A percentile compares a stretch with the other conserved stretches of the same genome.
Conservation (phyloP, 768 basidiomycete species). For the Rhodotorula paludigena region DNA sequence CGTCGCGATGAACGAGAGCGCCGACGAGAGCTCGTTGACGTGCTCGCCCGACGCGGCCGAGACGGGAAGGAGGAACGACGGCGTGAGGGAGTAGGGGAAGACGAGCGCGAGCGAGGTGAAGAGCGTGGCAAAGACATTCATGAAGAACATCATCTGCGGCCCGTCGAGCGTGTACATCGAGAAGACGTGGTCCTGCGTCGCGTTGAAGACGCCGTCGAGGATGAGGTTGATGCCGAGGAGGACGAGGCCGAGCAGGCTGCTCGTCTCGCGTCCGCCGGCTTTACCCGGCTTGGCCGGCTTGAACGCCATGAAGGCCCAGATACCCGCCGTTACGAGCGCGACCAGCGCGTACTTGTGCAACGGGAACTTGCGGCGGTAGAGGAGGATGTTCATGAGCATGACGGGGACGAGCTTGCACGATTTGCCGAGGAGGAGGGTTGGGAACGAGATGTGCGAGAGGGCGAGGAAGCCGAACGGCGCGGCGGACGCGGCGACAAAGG, state of each 20-base stretch:
- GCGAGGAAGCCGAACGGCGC: conserved; percentile 95
- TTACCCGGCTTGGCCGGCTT: conserved; percentile 53
- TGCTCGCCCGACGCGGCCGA: conserved; percentile 48
- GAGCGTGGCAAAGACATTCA: conserved; percentile 78
- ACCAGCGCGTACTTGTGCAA: conserved; percentile 95
- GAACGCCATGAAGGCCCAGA: conserved; percentile 71
- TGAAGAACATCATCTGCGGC: conserved; percentile 99
- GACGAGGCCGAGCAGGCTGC: conserved; percentile 63
- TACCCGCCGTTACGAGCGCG: conserved; percentile 76
- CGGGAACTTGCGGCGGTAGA: conserved; percentile 88
- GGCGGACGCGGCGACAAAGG: conserved; percentile 79
- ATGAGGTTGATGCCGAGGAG: conserved; percentile 80
- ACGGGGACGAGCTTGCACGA: conserved; percentile 99
- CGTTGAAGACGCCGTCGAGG: conserved; percentile 88
- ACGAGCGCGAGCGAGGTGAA: conserved; percentile 64
- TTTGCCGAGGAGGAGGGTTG: conserved; percentile 97
- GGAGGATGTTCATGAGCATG: conserved; percentile 91
- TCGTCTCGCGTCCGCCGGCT: conserved; percentile 45
- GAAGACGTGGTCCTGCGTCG: conserved; percentile 96
- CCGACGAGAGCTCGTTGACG: conserved; percentile 61
- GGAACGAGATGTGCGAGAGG: conserved; percentile 92
- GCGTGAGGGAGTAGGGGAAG: conserved; percentile 47
- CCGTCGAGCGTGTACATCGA: conserved; percentile 66
- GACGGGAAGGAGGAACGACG: conserved; percentile 73
- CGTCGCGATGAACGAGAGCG: conserved; percentile 65